Conservation (phyloP, 2,329 filamentous ascomycete species). For the Blastomyces silverae region DNA sequence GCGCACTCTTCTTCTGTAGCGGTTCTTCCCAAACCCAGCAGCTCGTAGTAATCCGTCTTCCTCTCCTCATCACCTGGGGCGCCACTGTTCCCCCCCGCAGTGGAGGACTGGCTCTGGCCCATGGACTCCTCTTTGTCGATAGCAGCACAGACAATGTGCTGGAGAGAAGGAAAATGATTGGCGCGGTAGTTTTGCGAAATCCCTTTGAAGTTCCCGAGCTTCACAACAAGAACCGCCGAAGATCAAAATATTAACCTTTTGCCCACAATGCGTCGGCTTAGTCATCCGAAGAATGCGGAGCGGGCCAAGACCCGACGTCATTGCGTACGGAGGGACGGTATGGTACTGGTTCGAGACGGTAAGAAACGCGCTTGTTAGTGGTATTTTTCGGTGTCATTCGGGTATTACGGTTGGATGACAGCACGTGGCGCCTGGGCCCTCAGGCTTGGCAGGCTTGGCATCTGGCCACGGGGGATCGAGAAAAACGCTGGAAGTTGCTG, state of each 20-base stretch:
- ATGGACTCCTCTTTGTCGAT: slow-evolving; percentile 24
- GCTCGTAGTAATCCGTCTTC: slow-evolving; percentile 58
- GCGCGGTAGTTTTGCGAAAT: not conserved
- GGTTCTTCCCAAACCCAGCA: slow-evolving; percentile 64
- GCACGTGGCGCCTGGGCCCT: not conserved
- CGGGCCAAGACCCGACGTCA: no score
- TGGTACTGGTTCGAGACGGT: not conserved
- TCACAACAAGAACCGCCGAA: no score
- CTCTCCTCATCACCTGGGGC: slow-evolving; percentile 19
- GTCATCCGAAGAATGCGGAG: no score
- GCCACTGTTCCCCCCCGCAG: slow-evolving; percentile 22
- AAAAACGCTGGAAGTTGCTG: slow-evolving; percentile 1
- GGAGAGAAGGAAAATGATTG: not conserved
- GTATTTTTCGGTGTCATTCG: not conserved
- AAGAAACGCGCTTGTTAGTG: not conserved
- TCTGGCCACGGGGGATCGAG: not conserved
- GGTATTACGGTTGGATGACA: not conserved
- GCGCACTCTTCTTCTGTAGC: slow-evolving; percentile 75
- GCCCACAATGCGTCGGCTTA: no score
- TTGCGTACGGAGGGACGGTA: no score
- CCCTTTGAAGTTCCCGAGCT: not conserved
- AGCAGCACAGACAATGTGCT: not conserved
- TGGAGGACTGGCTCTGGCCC: slow-evolving; percentile 42
- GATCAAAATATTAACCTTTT: no score
- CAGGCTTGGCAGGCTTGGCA: not conserved